These are phyloP conservation scores for Pseudopithomyces maydicus DNA, from an alignment of 2,329 filamentous ascomycete genomes.

Conservation along the genomic window DNA sequence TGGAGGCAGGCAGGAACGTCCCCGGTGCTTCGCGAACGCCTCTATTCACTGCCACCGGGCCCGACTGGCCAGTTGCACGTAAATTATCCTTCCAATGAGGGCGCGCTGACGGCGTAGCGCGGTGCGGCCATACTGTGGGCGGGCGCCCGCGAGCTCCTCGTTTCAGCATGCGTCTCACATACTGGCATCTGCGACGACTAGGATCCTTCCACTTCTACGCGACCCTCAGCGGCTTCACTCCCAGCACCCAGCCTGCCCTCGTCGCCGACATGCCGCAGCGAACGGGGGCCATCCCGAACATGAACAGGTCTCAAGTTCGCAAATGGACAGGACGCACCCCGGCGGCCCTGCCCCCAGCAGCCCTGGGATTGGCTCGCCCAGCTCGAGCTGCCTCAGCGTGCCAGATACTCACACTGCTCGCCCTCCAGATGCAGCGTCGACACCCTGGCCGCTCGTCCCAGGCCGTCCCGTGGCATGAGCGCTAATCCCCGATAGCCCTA, in stretches of 20 bases:
- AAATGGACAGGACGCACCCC: conserved; percentile 19
- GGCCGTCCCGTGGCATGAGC: conserved; percentile 18
- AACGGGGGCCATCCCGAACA: conserved; percentile 26
- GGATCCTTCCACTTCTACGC: conserved; percentile 11
- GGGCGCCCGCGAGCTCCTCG: neutral
- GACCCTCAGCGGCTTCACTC: conserved; percentile 13
- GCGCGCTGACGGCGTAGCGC: neutral
- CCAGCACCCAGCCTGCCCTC: conserved; percentile 8
- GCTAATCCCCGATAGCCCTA: conserved; percentile 37
- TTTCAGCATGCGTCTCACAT: conserved; percentile 7
- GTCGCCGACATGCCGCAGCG: conserved; percentile 9
- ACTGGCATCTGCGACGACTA: conserved; percentile 1
- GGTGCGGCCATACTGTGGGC: neutral
- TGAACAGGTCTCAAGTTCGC: conserved; percentile 28
- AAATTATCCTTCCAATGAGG: neutral
- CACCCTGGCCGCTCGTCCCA: conserved; percentile 10
- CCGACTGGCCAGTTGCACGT: neutral
- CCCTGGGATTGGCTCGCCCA: conserved; percentile 17
- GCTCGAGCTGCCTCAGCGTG: conserved; percentile 29
- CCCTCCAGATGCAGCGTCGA: conserved; percentile 24
- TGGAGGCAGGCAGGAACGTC: too few relatives aligned
- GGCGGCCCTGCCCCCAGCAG: conserved; percentile 20
- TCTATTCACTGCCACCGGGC: neutral
- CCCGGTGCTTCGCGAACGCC: neutral
- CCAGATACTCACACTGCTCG: conserved; percentile 38